Evolutionary conservation across 1,284 basidiomycete species (phyloP), one percentile per base, ranked within the genome.

Genomic region (Sparassis latifolia): DNA sequence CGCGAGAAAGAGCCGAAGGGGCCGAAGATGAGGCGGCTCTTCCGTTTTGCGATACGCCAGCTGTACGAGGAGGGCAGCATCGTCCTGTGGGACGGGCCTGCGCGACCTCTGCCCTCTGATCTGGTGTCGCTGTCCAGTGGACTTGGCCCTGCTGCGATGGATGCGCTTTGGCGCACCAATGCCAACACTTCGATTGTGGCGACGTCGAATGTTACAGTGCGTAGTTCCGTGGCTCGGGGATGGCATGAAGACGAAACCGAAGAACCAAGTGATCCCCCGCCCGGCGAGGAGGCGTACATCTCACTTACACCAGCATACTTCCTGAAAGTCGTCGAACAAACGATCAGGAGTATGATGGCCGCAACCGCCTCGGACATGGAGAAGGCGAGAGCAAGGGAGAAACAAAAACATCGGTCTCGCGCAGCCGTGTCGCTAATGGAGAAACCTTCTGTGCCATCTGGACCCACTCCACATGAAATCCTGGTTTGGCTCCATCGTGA

Each of bases 21-120:
- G 4, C 55, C 54, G 31, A 82, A 80, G 64, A 75, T 78, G 64
- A 86, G 85, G 58, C 73, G 81, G 9, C 70, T 89, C 2, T 89
- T 86, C 63, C 64, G 68, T 27, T 78, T 74, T 67, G 79, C 81
- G 0, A 70, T 88, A 48, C 66, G 78, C n/a, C 75, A 80, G 59
- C 67, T 89, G 20, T 71, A 79, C 49, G 70, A 77, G 48, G 86
- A 87, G 50, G 86, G 86, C 7, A 78, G 75, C 54, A 79, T 88
- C 49, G 70, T 86, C 0, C 62, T 86, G 2, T 86, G 82, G 80
- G 78, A 84, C 51, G 82, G 82, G 0, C 76, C 78, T 3, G 66
- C 69, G 4, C 68, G 70, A 33, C 58, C 57, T 9, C 48, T 56
- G 2, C 62, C 62, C 4, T 35, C 45, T 9, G 7, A 9, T 38